Evolutionary conservation across 495 filamentous ascomycete species (phyloP).

Genomic region (Hyphodiscus hymeniophilus): DNA sequence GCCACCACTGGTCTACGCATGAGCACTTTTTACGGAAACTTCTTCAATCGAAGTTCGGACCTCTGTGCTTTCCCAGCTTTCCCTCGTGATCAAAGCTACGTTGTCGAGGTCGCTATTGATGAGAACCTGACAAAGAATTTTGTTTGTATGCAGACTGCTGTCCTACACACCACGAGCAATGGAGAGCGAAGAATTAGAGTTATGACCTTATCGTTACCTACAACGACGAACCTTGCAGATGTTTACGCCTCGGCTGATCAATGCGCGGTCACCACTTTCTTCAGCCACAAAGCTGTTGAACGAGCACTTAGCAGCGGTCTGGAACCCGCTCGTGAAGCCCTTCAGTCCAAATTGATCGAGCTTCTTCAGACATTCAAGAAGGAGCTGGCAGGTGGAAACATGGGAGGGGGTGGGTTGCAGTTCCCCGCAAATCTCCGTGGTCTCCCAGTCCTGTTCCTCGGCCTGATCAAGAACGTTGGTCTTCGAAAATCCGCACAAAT

Average conservation of each 20-base stretch:
- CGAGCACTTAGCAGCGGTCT: constrained; percentile 75
- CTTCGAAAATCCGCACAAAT: constrained; percentile 94
- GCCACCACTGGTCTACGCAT: constrained; percentile 93
- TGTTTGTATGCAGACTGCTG: constrained; percentile 91
- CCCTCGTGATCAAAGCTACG: constrained; percentile 92
- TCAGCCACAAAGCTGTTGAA: constrained; percentile 96
- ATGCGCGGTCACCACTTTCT: constrained; percentile 85
- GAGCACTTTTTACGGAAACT: constrained; percentile 98
- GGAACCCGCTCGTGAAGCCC: constrained; percentile 80
- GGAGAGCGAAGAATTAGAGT: constrained; percentile 92
- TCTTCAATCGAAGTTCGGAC: constrained; percentile 96
- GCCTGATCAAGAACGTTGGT: constrained; percentile 91
- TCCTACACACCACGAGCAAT: constrained; percentile 96
- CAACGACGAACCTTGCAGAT: constrained; percentile 81
- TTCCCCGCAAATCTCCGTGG: constrained; percentile 88
- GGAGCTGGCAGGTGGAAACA: constrained; percentile 90
- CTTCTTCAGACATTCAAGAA: constrained; percentile 92
- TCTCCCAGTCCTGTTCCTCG: constrained; percentile 83
- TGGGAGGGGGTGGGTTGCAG: constrained; percentile 85
- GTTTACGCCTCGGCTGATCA: constrained; percentile 94
- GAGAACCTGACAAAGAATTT: constrained; percentile 89
- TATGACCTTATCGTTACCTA: constrained; percentile 86
- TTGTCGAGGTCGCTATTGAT: constrained; percentile 98
- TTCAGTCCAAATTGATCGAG: constrained; percentile 88
- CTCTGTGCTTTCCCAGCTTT: constrained; percentile 97